Conservation (phyloP, 768 basidiomycete genomes). For the Glaciozyma martinii region DNA sequence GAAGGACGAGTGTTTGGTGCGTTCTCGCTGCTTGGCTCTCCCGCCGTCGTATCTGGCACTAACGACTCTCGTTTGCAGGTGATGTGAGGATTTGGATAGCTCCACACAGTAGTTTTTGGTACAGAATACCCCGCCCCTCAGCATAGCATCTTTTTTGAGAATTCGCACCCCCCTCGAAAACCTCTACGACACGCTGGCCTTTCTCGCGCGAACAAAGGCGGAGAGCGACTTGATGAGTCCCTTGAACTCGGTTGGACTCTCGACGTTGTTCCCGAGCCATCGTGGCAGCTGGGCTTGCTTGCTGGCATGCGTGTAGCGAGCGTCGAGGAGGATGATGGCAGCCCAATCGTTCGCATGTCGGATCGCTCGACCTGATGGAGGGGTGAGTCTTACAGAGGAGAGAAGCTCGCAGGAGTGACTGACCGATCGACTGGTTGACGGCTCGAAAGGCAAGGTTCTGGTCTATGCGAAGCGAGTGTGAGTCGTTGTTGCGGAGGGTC, state of each 20-base stretch:
- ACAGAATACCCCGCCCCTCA: background rate
- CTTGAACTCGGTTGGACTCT: conserved; percentile 58
- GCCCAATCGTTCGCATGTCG: conserved; percentile 89
- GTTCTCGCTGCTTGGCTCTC: background rate
- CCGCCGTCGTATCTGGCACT: background rate
- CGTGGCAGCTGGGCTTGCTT: conserved; percentile 75
- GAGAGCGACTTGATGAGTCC: conserved; percentile 60
- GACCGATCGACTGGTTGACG: conserved; percentile 95
- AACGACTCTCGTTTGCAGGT: background rate
- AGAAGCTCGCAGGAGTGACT: conserved; percentile 33
- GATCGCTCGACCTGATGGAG: conserved; percentile 69
- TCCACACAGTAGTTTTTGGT: background rate
- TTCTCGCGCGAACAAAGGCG: conserved; percentile 43
- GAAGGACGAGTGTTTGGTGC: conserved; percentile 23
- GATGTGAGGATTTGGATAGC: background rate
- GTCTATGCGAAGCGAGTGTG: conserved; percentile 42
- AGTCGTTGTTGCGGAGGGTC: background rate
- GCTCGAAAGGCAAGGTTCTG: conserved; percentile 44
- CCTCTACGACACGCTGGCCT: background rate
- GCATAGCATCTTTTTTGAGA: too few relatives aligned
- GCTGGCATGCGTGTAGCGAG: conserved; percentile 59
- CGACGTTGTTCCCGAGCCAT: conserved; percentile 68
- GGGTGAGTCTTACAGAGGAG: background rate
- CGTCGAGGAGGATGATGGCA: conserved; percentile 75
- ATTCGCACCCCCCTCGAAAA: too few relatives aligned